Base-by-base conservation (phyloP, 495 filamentous ascomycete genomes). In the Oidiodendron maius region DNA sequence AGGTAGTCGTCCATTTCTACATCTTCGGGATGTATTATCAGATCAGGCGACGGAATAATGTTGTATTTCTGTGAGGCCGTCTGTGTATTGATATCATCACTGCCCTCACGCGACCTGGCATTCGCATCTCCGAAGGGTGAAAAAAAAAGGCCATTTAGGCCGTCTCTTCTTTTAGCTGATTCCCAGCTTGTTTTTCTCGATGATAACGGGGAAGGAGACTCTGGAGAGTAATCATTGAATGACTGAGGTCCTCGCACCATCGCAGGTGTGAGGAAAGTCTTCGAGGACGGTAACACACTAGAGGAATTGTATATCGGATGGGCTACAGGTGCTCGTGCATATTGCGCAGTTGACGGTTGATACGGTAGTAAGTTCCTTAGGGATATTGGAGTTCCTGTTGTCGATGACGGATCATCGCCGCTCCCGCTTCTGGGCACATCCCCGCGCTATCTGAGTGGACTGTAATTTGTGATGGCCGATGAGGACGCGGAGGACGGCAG, bases 1-100 rank as follows among this genome's bases (percentile, higher is more conserved):
- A 91, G 50, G 50, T 74, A 83, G 58, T 89, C 86, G 61, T 89
- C 86, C 55, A 87, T 84, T 63, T 90, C 85, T 21, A 86, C 81
- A 59, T 89, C 84, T 55, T 86, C 78, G 1, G 83, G 85, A 58
- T 83, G 88, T 17, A 89, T 61, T 22, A 90, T 58, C 49, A 89
- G 61, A 0, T 81, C 84, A 25, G 81, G 78, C 5, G 81, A 84
- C 2, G 85, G 85, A 64, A 81, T 73, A 42, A 89, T 88, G 56
- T 85, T 87, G 57, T 83, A 89, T 58, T 89, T 89, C 52, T 87
- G 82, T 11, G 81, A 81, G 1, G 88, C 86, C 3, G 85, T 87
- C 63, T 89, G 84, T 3, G 83, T 88, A 56, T 86, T 87, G 23
- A 88, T 63, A 53, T 79, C 68, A 34, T 86, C 81, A 53, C 81